These are phyloP conservation scores for Backusella tuberculispora DNA, from an alignment of 192 early-diverging fungal genomes.

Conservation along the genomic window DNA sequence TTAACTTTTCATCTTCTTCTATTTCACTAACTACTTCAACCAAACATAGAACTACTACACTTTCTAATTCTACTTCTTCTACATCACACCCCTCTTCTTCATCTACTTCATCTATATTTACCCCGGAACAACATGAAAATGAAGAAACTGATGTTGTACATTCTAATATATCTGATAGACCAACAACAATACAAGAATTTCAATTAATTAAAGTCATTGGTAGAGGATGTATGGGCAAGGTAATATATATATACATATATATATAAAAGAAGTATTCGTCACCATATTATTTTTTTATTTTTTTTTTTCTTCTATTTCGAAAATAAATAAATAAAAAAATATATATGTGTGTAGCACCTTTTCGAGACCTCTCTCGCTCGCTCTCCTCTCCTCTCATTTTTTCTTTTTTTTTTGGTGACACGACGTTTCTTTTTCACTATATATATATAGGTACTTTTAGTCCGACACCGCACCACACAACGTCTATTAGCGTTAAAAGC, in stretches of 20 bases:
- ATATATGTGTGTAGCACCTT: not conserved
- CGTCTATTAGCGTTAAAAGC: conserved; percentile 54
- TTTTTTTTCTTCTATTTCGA: no score
- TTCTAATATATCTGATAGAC: conserved; percentile 14
- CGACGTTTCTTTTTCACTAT: not conserved
- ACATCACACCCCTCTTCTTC: not conserved
- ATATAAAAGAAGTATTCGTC: no score
- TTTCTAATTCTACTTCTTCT: not conserved
- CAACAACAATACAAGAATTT: conserved; percentile 48
- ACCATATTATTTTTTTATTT: not conserved
- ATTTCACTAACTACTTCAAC: not conserved
- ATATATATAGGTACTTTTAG: conserved; percentile 17
- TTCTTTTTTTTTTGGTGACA: conserved; percentile 39
- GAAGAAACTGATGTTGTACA: not conserved
- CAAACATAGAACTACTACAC: not conserved
- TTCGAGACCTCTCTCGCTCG: no score
- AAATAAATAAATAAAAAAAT: not conserved
- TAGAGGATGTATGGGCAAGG: conserved; percentile 62
- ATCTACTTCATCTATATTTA: not conserved
- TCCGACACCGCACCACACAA: conserved; percentile 15
- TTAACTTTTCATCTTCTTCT: not conserved
- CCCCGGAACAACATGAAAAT: not conserved
- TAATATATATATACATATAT: no score
- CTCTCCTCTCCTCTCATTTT: no score
- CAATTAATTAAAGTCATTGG: conserved; percentile 58